Evolutionary conservation across 257 asterid species (phyloP).

Genomic region (Misopates orontium): DNA sequence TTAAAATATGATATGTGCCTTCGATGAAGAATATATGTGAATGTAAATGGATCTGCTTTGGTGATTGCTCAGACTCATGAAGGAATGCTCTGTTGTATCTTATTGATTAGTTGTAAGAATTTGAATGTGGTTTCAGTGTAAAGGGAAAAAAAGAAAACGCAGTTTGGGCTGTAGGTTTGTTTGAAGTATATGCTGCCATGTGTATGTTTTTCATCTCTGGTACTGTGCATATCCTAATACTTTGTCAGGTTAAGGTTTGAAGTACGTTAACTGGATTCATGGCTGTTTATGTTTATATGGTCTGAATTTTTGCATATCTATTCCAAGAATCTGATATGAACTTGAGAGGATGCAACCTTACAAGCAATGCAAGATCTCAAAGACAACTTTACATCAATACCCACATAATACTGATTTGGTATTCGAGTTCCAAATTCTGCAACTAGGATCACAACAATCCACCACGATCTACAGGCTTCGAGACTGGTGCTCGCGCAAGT

Average conservation of each 20-base stretch:
- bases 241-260: neutral
- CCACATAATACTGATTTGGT: too few relatives aligned
- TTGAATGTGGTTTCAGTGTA: conserved; percentile 16
- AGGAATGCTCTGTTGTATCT: neutral
- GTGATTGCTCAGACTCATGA: neutral
- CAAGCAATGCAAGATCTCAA: too few relatives aligned
- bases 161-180: conserved; percentile 7
- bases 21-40: neutral
- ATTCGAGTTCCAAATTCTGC: too few relatives aligned
- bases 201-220: neutral
- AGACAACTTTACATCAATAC: too few relatives aligned
- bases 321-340: too few relatives aligned
- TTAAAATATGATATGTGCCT: conserved; percentile 23
- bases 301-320: too few relatives aligned
- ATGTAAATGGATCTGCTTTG: neutral
- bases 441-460: too few relatives aligned
- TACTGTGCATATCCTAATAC: neutral
- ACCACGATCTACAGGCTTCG: too few relatives aligned
- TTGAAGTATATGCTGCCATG: conserved; percentile 19
- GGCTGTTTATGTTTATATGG: too few relatives aligned
- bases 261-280: too few relatives aligned
- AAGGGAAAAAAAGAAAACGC: neutral
- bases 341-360: too few relatives aligned
- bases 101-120: conserved; percentile 4
- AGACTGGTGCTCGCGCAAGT: too few relatives aligned